Evolutionary conservation across 768 basidiomycete species (phyloP), one percentile per base, ranked within the genome.

Genomic region (Lactarius evosmus): DNA sequence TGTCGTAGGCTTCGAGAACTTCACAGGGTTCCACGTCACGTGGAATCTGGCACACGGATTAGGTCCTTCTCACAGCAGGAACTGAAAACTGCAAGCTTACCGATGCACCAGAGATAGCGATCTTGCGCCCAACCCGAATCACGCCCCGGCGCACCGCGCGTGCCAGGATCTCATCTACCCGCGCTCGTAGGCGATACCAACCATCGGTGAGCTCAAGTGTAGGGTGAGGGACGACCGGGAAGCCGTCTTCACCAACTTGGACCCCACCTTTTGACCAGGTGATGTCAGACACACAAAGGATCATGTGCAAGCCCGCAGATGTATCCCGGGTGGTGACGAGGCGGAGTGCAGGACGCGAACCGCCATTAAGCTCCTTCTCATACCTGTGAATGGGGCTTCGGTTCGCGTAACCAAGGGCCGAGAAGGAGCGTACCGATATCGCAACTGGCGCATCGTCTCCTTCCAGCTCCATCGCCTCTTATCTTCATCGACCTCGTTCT

Each of bases 141-240:
- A 81, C 78, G 0, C 90, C 87, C 29, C 80, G 82, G 52, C 79
- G 78, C 9, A 90, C 75, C 2, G 92, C 95, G 50, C 88, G 82
- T 2, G 80, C 80, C 25, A 99, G 78, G 3, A 89, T 83, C 22
- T 76, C 75, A 74, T 98, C 97, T 14, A 92, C 79, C 52, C 80
- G 80, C 0, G 93, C 91, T 16, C 86, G 84, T 7, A 98, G 78
- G 32, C 87, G 78, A 70, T 99, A 99, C 97, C 97, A 99, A 16
- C 97, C 97, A 72, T 99, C 97, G 0, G 94, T 95, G n/a, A 98
- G 77, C 74, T 98, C 97, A 7, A 99, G 75, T 67, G 86, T 83
- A 0, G 87, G 83, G 68, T 79, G 74, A 3, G 77, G 71, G 27
- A 76, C 76, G 30, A 74, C 69, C 5, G 76, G 69, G 22, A 74